Evolutionary conservation across 202 grass and related monocot species (phyloP).

Genomic region (Zizania palustris): DNA sequence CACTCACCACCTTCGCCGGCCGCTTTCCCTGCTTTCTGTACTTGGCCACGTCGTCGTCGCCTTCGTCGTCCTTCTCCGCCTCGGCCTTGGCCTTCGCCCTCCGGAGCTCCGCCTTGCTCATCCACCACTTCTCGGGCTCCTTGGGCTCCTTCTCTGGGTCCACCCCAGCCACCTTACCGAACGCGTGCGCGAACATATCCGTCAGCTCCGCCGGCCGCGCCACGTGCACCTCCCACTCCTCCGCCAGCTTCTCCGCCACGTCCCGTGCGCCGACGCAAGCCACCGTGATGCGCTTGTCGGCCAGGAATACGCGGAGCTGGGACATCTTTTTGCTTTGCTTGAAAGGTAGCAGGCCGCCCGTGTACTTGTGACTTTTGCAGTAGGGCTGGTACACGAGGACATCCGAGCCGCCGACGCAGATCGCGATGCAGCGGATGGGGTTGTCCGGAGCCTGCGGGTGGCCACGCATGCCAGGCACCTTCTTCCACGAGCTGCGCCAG

Average conservation of each 20-base stretch:
- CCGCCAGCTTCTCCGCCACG: slow-evolving; percentile 9
- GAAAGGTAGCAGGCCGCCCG: slow-evolving; percentile 15
- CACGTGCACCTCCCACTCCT: slow-evolving; percentile 41
- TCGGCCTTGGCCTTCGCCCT: slow-evolving; percentile 33
- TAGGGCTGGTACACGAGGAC: slow-evolving; percentile 2
- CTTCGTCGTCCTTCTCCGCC: slow-evolving; percentile 7
- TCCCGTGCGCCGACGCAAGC: slow-evolving; percentile 1
- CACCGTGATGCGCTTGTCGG: not conserved
- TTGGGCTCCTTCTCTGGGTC: not conserved
- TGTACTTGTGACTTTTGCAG: not conserved
- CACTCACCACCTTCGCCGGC: slow-evolving; percentile 23
- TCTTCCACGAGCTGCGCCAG: too few relatives aligned
- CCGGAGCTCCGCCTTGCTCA: slow-evolving; percentile 5
- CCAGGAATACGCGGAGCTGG: slow-evolving; percentile 31
- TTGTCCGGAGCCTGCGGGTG: slow-evolving; percentile 10
- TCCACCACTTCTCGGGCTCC: not conserved
- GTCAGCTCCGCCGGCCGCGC: slow-evolving; percentile 33
- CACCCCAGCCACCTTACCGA: slow-evolving; percentile 29
- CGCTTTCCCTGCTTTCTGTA: not conserved
- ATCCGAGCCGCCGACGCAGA: slow-evolving; percentile 49
- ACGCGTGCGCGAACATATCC: slow-evolving; percentile 41
- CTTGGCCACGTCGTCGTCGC: slow-evolving; percentile 7
- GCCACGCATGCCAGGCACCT: not conserved
- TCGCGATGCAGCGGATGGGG: slow-evolving; percentile 41
- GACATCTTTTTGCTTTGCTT: slow-evolving; percentile 9